These are phyloP conservation scores for Claviceps pusilla DNA, from an alignment of 2,329 filamentous ascomycete genomes.

Conservation along the genomic window DNA sequence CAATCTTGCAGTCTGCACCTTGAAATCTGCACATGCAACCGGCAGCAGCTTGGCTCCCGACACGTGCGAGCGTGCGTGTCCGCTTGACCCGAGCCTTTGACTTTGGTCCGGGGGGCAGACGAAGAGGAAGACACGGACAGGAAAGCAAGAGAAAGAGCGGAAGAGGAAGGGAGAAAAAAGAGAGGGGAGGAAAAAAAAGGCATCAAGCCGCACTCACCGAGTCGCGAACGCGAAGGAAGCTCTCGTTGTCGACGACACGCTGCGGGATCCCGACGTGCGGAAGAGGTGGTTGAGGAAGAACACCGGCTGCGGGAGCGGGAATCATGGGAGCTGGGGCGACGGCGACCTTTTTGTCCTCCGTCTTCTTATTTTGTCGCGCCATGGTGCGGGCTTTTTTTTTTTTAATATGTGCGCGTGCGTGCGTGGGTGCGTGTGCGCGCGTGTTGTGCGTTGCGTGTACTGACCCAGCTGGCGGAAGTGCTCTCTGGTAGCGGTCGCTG, in stretches of 20 bases:
- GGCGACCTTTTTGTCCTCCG: conserved; percentile 23
- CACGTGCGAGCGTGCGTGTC: neutral
- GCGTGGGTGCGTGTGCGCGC: too few species aligned
- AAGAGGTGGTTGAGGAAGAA: conserved; percentile 7
- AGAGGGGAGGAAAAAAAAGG: conserved; percentile 2
- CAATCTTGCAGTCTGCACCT: neutral
- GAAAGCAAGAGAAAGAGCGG: neutral
- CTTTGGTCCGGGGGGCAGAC: neutral
- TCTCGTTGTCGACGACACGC: conserved; percentile 49
- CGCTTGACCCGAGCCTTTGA: neutral
- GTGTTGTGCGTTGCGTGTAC: too few species aligned
- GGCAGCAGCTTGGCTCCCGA: neutral
- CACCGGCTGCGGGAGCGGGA: conserved; percentile 4
- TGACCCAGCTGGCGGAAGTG: neutral
- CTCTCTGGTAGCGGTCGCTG: neutral
- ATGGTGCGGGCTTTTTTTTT: conserved; percentile 15
- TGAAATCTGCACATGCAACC: neutral
- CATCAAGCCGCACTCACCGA: conserved; percentile 44
- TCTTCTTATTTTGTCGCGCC: conserved; percentile 32
- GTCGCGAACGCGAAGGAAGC: conserved; percentile 68
- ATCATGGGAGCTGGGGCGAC: conserved; percentile 18
- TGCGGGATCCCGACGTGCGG: conserved; percentile 10
- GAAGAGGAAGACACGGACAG: neutral
- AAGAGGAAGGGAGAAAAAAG: neutral
- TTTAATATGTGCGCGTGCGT: too few species aligned